These are phyloP conservation scores for Trichoderma oligosporum DNA, from an alignment of 2,329 filamentous ascomycete species.

Conservation along the genomic window DNA sequence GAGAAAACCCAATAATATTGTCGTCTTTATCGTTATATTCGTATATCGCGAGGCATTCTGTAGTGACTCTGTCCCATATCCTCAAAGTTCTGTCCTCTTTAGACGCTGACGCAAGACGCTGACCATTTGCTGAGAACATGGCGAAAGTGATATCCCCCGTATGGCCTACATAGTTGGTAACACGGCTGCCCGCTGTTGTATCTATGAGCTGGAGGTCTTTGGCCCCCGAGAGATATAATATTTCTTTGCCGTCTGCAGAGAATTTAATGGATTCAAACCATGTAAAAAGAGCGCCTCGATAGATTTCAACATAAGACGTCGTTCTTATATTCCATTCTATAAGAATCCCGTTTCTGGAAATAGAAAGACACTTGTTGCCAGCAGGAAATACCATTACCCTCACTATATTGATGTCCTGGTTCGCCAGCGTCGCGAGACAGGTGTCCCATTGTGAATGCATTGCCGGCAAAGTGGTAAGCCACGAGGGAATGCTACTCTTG, in stretches of 20 bases:
- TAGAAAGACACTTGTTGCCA: background rate
- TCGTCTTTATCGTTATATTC: background rate
- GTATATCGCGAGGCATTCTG: background rate
- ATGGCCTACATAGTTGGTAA: background rate
- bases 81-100: background rate
- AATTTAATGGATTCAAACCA: background rate
- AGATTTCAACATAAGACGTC: background rate
- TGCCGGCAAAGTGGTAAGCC: conserved; percentile 15
- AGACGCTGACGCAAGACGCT: background rate
- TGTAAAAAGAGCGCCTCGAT: background rate
- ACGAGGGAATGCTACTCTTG: conserved; percentile 16
- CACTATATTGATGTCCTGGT: accelerated
- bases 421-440: background rate
- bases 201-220: background rate
- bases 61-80: background rate
- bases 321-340: background rate
- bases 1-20: background rate
- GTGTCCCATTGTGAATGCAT: background rate
- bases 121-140: background rate
- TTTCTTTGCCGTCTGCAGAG: background rate
- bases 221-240: background rate
- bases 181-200: background rate
- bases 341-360: background rate
- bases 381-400: background rate
- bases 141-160: background rate